phyloP scores from a whole-genome alignment of 805 yeast genomes.

The Monosporozyma siamensis region DNA sequence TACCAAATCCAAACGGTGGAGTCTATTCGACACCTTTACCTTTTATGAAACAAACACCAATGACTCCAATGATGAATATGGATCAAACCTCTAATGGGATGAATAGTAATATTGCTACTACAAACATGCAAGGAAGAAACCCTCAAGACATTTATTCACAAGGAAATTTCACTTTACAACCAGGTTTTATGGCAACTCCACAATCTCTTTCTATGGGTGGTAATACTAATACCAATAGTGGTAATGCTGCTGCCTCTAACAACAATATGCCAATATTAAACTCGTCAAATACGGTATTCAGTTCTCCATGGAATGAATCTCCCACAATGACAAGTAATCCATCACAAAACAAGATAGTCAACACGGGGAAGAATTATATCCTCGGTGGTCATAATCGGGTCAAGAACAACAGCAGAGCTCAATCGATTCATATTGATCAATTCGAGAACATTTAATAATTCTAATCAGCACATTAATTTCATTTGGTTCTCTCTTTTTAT shows the following conservation, averaged over 20 bases:
- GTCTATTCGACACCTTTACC: background rate
- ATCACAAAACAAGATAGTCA: slow-evolving; percentile 18
- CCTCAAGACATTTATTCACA: background rate
- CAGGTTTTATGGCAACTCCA: background rate
- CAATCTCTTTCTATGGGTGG: background rate
- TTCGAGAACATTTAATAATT: slow-evolving; percentile 15
- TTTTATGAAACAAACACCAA: background rate
- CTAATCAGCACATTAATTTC: too few relatives aligned
- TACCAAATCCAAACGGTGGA: background rate
- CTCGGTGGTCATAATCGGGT: slow-evolving; percentile 27
- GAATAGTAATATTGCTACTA: background rate
- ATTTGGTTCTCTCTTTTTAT: too few relatives aligned
- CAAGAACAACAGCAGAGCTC: slow-evolving; percentile 27
- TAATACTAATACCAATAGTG: background rate
- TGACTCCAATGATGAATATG: background rate
- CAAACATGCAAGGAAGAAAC: background rate
- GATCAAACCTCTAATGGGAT: background rate
- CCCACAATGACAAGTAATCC: background rate
- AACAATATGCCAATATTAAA: background rate
- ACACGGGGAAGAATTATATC: slow-evolving; percentile 28
- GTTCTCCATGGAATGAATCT: slow-evolving; percentile 16
- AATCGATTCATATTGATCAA: slow-evolving; percentile 29
- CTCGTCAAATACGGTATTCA: background rate
- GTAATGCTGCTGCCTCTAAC: background rate
- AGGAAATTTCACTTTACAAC: background rate